Base-by-base conservation (phyloP, 352 stramenopile genomes). In the Globisporangium viniferum region DNA sequence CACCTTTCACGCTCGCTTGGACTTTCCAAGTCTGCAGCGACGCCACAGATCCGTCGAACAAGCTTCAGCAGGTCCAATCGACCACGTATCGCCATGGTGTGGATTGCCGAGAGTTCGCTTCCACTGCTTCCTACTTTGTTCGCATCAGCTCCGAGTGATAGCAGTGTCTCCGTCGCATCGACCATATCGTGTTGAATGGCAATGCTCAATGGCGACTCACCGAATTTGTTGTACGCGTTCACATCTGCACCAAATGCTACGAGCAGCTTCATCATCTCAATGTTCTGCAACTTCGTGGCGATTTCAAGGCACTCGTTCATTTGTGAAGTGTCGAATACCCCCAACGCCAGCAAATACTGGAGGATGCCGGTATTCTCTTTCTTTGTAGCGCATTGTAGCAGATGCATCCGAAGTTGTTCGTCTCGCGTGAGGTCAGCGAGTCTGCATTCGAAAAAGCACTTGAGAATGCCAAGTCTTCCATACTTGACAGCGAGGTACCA, bases 401-500 rank as follows among this genome's bases (percentile, higher is more conserved):
- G 22, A 10, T 29, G 22, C 22, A 57, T 27, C 31, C 7, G 51
- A 27, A 57, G 24, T 2, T 35, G 24, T 9, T 57, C 22, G 51
- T 35, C 15, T 33, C 18, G 51, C 15, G 12, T 57, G 22, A 57
- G 24, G 51, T 57, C 51, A 7, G 27, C 24, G 24, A 33, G 10
- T 22, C 31, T 57, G 51, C 51, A 35, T 57, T 57, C 51, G 18
- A 15, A 12, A 57, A 57, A 57, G 22, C 51, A 33, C 51, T 57
- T 57, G 51, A 35, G 24, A 33, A 57, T 57, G 22, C 5, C 51
- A 29, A 57, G 51, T 35, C 24, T 27, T 57, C 51, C 51, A 29
- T 20, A 29, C 51, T 57, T 57, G 51, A 35, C 10, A 15, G 22
- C 24, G 7, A 57, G 24, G 7, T 57, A 57, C 51, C 51, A 57